Conservation (phyloP, 768 basidiomycete genomes). For the Boletus sp. region DNA sequence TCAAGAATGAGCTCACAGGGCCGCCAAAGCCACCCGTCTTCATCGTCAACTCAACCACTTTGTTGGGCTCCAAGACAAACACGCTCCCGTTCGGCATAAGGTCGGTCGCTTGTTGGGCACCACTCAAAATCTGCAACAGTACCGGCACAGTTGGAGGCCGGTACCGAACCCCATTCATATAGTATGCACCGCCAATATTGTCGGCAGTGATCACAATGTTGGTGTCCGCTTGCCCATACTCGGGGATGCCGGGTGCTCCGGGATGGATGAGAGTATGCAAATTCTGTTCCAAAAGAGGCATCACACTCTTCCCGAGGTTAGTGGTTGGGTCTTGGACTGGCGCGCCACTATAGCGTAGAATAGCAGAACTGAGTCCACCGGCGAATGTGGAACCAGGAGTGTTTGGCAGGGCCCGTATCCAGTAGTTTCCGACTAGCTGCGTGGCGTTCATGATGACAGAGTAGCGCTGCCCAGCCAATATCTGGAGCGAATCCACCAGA, state of each 20-base stretch:
- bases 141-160: slow-evolving; percentile 38
- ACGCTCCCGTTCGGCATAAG: slow-evolving; percentile 28
- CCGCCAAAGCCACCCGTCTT: slow-evolving; percentile 2
- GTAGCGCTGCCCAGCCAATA: slow-evolving; percentile 37
- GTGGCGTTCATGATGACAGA: slow-evolving; percentile 44
- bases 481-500: slow-evolving; percentile 37
- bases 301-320: slow-evolving; percentile 12
- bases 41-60: slow-evolving; percentile 29
- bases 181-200: slow-evolving; percentile 7
- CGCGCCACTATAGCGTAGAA: slow-evolving; percentile 48
- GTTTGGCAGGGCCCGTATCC: slow-evolving; percentile 43
- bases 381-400: slow-evolving; percentile 17
- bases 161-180: slow-evolving; percentile 12
- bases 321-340: slow-evolving; percentile 38
- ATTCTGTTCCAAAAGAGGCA: slow-evolving; percentile 32
- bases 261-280: slow-evolving; percentile 25
- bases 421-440: slow-evolving; percentile 49
- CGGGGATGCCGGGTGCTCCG: slow-evolving; percentile 37
- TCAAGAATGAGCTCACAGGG: slow-evolving; percentile 20
- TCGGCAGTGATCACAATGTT: slow-evolving; percentile 25
- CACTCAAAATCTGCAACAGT: slow-evolving; percentile 43
- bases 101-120: slow-evolving; percentile 31
- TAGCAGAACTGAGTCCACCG: slow-evolving; percentile 51
- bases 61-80: slow-evolving; percentile 22
- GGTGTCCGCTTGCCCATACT: slow-evolving; percentile 40